Base-by-base conservation (phyloP, 805 yeast genomes). In the Sungouiozyma ichnusensis region DNA sequence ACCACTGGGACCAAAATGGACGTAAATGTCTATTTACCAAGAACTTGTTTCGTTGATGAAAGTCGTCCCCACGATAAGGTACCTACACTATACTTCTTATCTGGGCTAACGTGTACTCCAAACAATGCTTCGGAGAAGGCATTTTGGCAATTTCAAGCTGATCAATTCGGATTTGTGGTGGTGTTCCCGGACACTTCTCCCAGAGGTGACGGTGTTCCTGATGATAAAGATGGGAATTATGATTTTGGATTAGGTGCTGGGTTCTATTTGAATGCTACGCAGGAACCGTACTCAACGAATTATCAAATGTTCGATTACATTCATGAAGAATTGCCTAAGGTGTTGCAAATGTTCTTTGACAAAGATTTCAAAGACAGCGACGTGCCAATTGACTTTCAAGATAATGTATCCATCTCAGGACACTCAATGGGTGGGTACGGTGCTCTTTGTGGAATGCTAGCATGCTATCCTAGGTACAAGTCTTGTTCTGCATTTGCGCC, bases 361-460 rank as follows among this genome's bases (percentile, higher is more conserved):
- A 39, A 48, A 27, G 51, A 53, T 11, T 31, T 11, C 11, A 27
- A 61, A 64, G 15, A 72, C 61, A 42, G 46, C 65, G 2, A 61
- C 3, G 16, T 13, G 8, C 11, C 64, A 34, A 66, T 90, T 46
- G 86, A 90, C 62, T 78, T 81, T 47, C 32, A 52, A 19, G 59
- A 65, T 33, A 79, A 74, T 34, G 72, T 79, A 40, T 74, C 90
- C 16, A 76, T 90, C 49, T 78, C 92, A n/a, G 98, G 98, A 36
- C 97, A 92, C 62, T 92, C 98, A 1, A 92, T 92, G 97, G 98
- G 98, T 39, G 98, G 98, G 1, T 85, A 75, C 59, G 98, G 97
- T 44, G 94, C 98, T 0, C 64, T 90, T 46, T 66, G 81, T 46
- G 68, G 78, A n/a, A 77, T 64, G 50, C 64, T 90, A 45, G 74